Base-by-base conservation (phyloP, 1,284 basidiomycete genomes). In the Malassezia cuniculi region DNA sequence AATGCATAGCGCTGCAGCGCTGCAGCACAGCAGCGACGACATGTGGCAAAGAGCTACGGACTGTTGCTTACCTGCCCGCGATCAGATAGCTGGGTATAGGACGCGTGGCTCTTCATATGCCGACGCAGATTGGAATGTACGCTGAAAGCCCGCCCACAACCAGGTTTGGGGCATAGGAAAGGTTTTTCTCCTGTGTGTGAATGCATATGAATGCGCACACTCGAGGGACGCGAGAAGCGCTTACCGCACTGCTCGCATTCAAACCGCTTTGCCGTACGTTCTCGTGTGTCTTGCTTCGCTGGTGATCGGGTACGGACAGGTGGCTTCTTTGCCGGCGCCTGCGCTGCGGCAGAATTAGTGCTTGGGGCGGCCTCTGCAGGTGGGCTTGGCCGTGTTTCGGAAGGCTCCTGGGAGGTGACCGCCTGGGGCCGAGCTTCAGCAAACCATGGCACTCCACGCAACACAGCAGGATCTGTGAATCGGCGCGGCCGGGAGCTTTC, bases 171-270 rank as follows among this genome's bases (percentile, higher is more conserved):
- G 46, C 61, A 65, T 6, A 54, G 52, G 30, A 52, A 65, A 10
- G 61, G 61, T 41, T 65, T 65, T 27, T 64, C 61, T 6, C 61
- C 61, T 2, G 61, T 65, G 41, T 64, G 61, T 16, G 57, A 60
- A 36, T 62, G 55, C 17, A 56, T 54, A 32, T 64, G 60, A n/a
- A 61, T 64, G 27, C 56, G 56, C 28, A 64, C 47, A 16, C 57
- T 60, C 10, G 59, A 62, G 3, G 60, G 60, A 2, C 60, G 46
- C 7, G 55, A 54, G 41, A 64, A 64, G 20, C 59, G 55, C 40
- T 64, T 64, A 16, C 49, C 49, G 34, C 60, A 64, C 51, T 50
- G 57, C 1, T 45, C 41, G 40, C 60, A 64, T 25, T 60, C 57
- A 39, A 62, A 64, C 47, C n/a, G n/a, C n/a, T 61, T 64, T 36